Conservation (phyloP, 192 early-diverging fungal species). For the Neocallimastix lanati region DNA sequence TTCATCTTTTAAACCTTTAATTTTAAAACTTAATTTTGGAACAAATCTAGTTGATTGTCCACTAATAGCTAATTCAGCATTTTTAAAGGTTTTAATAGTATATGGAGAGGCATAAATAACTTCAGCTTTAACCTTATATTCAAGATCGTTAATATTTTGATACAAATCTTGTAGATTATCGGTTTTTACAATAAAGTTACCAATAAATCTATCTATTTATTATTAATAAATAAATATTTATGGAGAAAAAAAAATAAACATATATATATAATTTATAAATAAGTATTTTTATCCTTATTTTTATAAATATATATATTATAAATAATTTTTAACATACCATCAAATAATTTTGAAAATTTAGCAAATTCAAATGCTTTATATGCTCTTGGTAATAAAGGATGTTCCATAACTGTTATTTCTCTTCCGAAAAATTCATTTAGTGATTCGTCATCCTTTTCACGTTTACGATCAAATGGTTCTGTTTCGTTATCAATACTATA, state of each 20-base stretch:
- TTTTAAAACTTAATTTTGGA: neutral
- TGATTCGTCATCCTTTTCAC: neutral
- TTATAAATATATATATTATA: neutral
- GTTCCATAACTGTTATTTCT: neutral
- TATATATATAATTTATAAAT: no score
- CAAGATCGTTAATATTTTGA: neutral
- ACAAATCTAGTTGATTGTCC: neutral
- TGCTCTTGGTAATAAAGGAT: neutral
- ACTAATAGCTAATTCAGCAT: neutral
- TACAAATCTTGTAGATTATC: neutral
- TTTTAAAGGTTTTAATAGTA: neutral
- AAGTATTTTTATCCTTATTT: no score
- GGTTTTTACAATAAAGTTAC: neutral
- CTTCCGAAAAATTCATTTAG: neutral
- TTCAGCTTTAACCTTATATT: neutral
- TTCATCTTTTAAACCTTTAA: neutral
- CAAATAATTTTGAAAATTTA: neutral
- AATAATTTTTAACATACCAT: neutral
- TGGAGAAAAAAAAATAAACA: no score
- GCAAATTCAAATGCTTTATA: neutral
- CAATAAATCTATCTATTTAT: no score
- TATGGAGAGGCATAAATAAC: neutral
- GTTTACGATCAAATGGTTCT: neutral
- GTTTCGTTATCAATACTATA: neutral
- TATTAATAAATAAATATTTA: no score